Evolutionary conservation across 805 yeast genomes (phyloP).

Genomic region (Kuraishia cidri): DNA sequence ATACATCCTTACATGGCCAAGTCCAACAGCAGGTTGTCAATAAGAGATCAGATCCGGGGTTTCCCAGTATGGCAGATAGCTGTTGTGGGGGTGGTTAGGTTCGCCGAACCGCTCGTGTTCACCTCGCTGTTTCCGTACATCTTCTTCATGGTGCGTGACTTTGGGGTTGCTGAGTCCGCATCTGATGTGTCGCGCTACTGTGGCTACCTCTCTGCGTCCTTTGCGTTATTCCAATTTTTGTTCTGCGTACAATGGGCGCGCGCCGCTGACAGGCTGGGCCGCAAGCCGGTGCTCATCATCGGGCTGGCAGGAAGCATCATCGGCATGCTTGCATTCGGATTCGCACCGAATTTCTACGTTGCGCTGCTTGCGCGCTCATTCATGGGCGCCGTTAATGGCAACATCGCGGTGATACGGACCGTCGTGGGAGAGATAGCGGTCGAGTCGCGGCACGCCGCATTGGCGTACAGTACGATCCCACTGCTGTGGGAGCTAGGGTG

Average conservation of each 20-base stretch:
- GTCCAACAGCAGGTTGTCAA: too few relatives aligned
- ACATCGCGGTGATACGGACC: constrained; percentile 57
- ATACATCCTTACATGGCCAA: too few relatives aligned
- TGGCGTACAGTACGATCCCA: constrained; percentile 56
- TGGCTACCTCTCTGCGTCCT: constrained; percentile 52
- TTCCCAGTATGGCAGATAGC: constrained; percentile 44
- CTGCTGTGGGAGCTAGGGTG: constrained; percentile 53
- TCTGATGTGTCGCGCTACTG: constrained; percentile 51
- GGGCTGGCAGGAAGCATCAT: constrained; percentile 45
- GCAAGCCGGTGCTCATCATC: constrained; percentile 41
- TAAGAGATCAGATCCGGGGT: constrained; percentile 42
- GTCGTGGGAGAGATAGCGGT: constrained; percentile 51
- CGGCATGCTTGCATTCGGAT: constrained; percentile 42
- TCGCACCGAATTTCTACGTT: constrained; percentile 38
- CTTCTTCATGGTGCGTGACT: constrained; percentile 54
- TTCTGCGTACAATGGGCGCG: constrained; percentile 56
- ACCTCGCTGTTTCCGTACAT: constrained; percentile 58
- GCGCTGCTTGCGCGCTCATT: constrained; percentile 44
- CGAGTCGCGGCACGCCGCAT: constrained; percentile 49
- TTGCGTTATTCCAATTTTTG: constrained; percentile 51
- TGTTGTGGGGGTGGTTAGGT: constrained; percentile 34
- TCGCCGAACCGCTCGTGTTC: constrained; percentile 56
- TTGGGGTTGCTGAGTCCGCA: constrained; percentile 37
- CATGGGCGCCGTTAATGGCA: constrained; percentile 55
- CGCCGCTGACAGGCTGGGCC: constrained; percentile 44